Conservation (phyloP, 2,329 filamentous ascomycete species). For the Tolypocladium ophioglossoides region DNA sequence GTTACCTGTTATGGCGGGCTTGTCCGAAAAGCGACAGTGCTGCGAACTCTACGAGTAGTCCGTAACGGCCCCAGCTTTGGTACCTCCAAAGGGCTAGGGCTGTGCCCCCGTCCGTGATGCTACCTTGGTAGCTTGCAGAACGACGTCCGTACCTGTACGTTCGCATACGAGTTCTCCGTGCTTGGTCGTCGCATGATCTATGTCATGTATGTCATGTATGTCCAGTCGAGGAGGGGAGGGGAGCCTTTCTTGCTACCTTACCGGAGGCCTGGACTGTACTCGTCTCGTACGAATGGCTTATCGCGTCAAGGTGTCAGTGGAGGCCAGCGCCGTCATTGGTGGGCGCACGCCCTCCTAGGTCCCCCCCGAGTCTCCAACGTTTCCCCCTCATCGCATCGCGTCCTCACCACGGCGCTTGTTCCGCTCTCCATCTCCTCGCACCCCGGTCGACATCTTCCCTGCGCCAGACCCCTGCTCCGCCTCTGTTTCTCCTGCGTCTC, state of each 20-base stretch:
- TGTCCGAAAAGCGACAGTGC: neutral
- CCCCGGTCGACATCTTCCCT: neutral
- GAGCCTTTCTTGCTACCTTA: neutral
- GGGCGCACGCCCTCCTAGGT: neutral
- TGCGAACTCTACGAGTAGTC: no score
- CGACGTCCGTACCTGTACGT: neutral
- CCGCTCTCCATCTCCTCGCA: neutral
- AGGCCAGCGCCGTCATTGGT: neutral
- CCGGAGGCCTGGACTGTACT: no score
- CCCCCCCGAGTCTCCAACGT: neutral
- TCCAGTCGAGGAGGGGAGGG: no score
- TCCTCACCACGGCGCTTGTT: neutral
- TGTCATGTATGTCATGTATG: no score
- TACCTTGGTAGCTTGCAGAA: no score
- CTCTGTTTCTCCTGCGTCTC: slow-evolving; percentile 1
- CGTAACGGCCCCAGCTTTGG: neutral
- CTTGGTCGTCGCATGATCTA: no score
- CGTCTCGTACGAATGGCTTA: no score
- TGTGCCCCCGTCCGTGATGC: neutral
- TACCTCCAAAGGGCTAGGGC: neutral
- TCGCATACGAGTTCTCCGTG: no score
- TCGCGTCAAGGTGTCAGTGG: no score
- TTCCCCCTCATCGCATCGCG: neutral
- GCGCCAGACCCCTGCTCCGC: neutral
- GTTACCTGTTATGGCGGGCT: neutral